phyloP scores from a whole-genome alignment of 1,284 basidiomycete genomes.

The Cryptococcus sp. region DNA sequence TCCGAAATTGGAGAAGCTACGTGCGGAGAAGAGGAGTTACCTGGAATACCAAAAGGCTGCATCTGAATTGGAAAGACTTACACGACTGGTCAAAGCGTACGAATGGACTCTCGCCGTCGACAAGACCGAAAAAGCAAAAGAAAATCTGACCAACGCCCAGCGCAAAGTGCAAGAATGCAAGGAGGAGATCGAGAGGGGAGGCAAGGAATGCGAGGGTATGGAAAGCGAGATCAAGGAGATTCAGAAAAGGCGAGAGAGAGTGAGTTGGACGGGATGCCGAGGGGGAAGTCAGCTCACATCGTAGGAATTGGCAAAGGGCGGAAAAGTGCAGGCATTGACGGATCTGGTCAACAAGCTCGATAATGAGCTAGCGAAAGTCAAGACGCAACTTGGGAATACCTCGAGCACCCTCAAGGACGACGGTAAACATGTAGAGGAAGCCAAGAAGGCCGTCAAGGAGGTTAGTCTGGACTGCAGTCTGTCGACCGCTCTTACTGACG shows the following conservation, averaged over 20 bases:
- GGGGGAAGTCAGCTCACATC: neutral
- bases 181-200: conserved; percentile 48
- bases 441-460: conserved; percentile 60
- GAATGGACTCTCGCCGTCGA: conserved; percentile 76
- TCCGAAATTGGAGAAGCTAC: conserved; percentile 87
- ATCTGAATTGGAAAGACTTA: conserved; percentile 84
- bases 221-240: conserved; percentile 62
- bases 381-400: conserved; percentile 82
- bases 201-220: conserved; percentile 53
- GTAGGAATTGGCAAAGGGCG: conserved; percentile 62
- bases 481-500: neutral
- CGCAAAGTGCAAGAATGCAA: conserved; percentile 38
- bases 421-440: conserved; percentile 57
- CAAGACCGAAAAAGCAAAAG: conserved; percentile 51
- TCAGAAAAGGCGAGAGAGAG: conserved; percentile 58
- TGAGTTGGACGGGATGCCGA: conserved; percentile 17
- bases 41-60: conserved; percentile 87
- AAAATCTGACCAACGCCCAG: conserved; percentile 40
- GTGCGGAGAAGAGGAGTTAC: conserved; percentile 84
- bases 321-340: conserved; percentile 72
- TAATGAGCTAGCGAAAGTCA: conserved; percentile 79
- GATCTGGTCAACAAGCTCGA: conserved; percentile 74
- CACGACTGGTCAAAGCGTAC: conserved; percentile 76
- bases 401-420: conserved; percentile 76
- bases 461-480: conserved; percentile 48